Base-by-base conservation (phyloP, 805 yeast genomes). In the Kodamaea laetipori region DNA sequence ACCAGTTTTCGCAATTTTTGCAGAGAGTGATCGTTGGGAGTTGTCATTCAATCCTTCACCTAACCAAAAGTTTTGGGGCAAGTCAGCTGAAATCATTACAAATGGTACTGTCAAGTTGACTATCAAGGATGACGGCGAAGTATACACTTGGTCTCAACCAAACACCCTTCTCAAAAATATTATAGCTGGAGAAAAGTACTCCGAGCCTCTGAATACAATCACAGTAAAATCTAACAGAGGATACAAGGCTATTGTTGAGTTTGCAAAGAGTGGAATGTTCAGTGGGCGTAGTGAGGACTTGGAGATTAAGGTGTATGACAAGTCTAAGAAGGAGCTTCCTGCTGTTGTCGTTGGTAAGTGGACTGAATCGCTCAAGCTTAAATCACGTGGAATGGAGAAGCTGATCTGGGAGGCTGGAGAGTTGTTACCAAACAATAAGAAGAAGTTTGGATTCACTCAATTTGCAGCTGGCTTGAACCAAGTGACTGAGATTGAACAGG, bases 31-130 rank as follows among this genome's bases (percentile, higher is more conserved):
- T 6, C 65, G 75, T 17, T 94, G 98, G 98, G 80, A 77, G 39
- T 59, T 81, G 31, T 71, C 74, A 28, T 82, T 80, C 50, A 71
- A 80, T n/a, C 76, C 86, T 3, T 67, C 80, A 18, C 96, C 96
- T 0, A 77, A 77, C 16, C 97, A 90, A 55, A 89, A 90, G 61
- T 87, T 88, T 56, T 92, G 97, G 95, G 97, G 98, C 39, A 94
- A 92, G 66, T 82, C 90, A 19, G 81, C 87, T 6, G 98, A 94
- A 60, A 68, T 94, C 45, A 77, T 78, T 37, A 87, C 88, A 51
- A 80, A 76, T 34, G 99, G 99, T 28, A 70, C 71, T 10, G 69
- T 85, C 3, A 76, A 73, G 35, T 68, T 94, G 28, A 70, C 72
- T 2, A 69, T 83, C 35, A 77, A 77, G 45, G 55, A 69, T 2